Conservation (phyloP, 2,329 filamentous ascomycete species). For the Coniochaeta pulveracea region DNA sequence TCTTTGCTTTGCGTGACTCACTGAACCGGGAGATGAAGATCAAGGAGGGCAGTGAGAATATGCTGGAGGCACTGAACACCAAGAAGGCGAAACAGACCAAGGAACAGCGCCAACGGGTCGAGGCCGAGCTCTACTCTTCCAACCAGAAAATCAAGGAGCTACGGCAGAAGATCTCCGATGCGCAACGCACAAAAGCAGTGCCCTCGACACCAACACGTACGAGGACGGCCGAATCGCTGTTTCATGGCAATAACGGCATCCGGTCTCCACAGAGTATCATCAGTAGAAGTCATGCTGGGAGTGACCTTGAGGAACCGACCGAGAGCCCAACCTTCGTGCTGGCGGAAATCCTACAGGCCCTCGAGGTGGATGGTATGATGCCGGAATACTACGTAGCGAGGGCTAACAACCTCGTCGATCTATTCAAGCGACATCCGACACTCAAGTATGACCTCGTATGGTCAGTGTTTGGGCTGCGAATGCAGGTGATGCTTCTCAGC, state of each 20-base stretch:
- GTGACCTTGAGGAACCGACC: constrained; percentile 54
- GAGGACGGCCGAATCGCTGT: constrained; percentile 32
- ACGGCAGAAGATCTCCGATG: constrained; percentile 47
- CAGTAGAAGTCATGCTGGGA: constrained; percentile 42
- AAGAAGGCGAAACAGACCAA: constrained; percentile 96
- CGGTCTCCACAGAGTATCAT: constrained; percentile 48
- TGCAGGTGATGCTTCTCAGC: constrained; percentile 92
- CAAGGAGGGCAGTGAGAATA: constrained; percentile 93
- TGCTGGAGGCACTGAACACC: constrained; percentile 85
- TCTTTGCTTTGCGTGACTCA: constrained; percentile 67
- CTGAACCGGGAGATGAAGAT: constrained; percentile 97
- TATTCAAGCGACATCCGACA: constrained; percentile 89
- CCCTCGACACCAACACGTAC: constrained; percentile 41
- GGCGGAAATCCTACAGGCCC: constrained; percentile 77
- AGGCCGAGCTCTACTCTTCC: constrained; percentile 82
- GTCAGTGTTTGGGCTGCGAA: constrained; percentile 85
- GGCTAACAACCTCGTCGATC: constrained; percentile 83
- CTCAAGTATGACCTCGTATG: constrained; percentile 95
- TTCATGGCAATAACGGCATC: constrained; percentile 30
- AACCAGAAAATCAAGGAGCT: constrained; percentile 60
- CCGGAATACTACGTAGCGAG: constrained; percentile 93
- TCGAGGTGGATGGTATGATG: constrained; percentile 78
- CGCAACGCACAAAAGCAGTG: constrained; percentile 38
- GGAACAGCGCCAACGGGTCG: constrained; percentile 66
- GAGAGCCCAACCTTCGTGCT: constrained; percentile 91